These are phyloP conservation scores for Biscogniauxia mediterranea DNA, from an alignment of 2,329 filamentous ascomycete species.

Conservation along the genomic window DNA sequence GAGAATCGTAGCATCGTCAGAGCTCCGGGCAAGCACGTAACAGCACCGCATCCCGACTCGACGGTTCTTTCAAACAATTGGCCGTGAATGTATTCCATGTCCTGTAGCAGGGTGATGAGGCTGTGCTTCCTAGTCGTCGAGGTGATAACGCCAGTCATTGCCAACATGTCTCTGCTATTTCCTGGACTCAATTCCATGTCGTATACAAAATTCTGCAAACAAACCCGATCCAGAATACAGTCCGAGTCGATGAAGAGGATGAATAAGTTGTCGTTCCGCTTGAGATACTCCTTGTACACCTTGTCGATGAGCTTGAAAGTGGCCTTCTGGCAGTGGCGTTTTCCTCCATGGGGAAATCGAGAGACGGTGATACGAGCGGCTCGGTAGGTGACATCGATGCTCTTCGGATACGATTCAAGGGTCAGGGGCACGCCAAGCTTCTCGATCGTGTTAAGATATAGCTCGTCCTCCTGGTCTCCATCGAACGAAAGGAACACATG, in stretches of 20 bases:
- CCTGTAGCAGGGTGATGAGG: constrained; percentile 87
- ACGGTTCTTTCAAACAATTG: constrained; percentile 95
- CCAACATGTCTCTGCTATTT: constrained; percentile 87
- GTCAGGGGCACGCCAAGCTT: constrained; percentile 79
- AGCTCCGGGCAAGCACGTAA: constrained; percentile 94
- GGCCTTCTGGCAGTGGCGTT: constrained; percentile 88
- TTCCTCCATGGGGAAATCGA: constrained; percentile 88
- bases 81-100: constrained; percentile 98
- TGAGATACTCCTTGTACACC: constrained; percentile 84
- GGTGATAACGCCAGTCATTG: constrained; percentile 97
- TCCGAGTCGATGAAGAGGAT: constrained; percentile 97
- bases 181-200: constrained; percentile 98
- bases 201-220: constrained; percentile 96
- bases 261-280: constrained; percentile 86
- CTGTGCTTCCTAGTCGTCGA: constrained; percentile 87
- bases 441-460: constrained; percentile 83
- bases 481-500: constrained; percentile 97
- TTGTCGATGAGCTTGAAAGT: constrained; percentile 93
- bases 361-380: constrained; percentile 85
- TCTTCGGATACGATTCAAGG: constrained; percentile 76
- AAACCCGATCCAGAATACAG: constrained; percentile 87
- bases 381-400: constrained; percentile 85
- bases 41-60: constrained; percentile 88
- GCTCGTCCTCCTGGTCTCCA: constrained; percentile 81
- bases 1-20: constrained; percentile 94